These are phyloP conservation scores for Hansfordia pulvinata DNA, from an alignment of 2,329 filamentous ascomycete species.

Conservation along the genomic window DNA sequence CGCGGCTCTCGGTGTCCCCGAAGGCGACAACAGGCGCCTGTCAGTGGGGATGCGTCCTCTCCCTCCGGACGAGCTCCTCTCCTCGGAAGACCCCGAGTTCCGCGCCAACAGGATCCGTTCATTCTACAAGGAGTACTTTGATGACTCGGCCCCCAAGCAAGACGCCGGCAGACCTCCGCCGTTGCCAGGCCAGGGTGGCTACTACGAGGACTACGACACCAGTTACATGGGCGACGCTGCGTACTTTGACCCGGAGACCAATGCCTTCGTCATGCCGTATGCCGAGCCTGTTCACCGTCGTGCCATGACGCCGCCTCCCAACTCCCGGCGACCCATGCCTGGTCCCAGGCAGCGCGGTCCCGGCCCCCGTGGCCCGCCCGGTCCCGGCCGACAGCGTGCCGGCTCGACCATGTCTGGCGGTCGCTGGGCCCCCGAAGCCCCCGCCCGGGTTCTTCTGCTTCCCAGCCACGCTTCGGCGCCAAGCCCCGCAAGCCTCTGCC, in stretches of 20 bases:
- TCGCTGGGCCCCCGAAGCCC: constrained; percentile 23
- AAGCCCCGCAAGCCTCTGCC: constrained; percentile 37
- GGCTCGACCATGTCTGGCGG: constrained; percentile 20
- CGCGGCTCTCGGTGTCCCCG: constrained; percentile 36
- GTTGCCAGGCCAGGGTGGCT: constrained; percentile 22
- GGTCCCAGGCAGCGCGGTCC: constrained; percentile 15
- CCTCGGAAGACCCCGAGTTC: constrained; percentile 81
- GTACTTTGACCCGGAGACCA: constrained; percentile 53
- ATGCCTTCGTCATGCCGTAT: constrained; percentile 67
- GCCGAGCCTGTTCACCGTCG: constrained; percentile 76
- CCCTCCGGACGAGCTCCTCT: constrained; percentile 67
- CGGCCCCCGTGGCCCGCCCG: constrained; percentile 12
- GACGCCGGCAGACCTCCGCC: constrained; percentile 10
- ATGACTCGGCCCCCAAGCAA: constrained; percentile 41
- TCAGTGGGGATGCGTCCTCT: constrained; percentile 70
- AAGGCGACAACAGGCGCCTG: constrained; percentile 41
- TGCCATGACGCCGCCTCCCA: constrained; percentile 89
- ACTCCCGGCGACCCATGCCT: constrained; percentile 18
- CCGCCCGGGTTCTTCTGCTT: constrained; percentile 19
- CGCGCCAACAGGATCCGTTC: constrained; percentile 93
- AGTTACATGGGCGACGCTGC: constrained; percentile 56
- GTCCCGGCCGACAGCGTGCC: constrained; percentile 43
- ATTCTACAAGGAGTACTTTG: constrained; percentile 99
- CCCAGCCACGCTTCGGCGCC: constrained; percentile 30
- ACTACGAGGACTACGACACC: constrained; percentile 65